Conservation (phyloP, 257 asterid genomes). For the Paulownia fortunei region DNA sequence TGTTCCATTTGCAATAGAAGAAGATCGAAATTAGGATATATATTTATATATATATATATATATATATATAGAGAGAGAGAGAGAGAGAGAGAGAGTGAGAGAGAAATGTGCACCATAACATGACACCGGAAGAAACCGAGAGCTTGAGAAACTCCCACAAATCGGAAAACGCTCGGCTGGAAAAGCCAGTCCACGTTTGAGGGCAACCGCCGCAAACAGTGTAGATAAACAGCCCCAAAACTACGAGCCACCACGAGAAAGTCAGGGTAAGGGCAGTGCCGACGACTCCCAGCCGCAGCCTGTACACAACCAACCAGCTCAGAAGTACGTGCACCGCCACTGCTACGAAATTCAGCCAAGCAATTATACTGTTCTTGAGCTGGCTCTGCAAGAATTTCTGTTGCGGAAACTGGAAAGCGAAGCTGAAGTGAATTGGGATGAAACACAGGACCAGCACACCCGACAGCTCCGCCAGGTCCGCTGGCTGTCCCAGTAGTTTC, state of each 20-base stretch:
- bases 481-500: conserved; percentile 58
- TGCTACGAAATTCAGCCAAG: conserved; percentile 50
- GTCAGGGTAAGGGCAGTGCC: conserved; percentile 55
- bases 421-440: conserved; percentile 67
- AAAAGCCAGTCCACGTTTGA: conserved; percentile 66
- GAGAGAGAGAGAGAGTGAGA: not conserved
- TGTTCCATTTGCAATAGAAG: not conserved
- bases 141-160: conserved; percentile 70
- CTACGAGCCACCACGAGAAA: conserved; percentile 58
- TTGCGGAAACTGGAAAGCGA: conserved; percentile 63
- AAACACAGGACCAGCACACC: conserved; percentile 51
- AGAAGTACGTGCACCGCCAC: conserved; percentile 39
- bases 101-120: conserved; percentile 55
- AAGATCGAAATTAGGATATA: not conserved
- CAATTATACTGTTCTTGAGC: conserved; percentile 58
- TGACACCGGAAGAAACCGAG: conserved; percentile 72
- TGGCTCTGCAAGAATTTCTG: conserved; percentile 74
- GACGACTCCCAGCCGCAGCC: conserved; percentile 49
- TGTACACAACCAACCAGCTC: conserved; percentile 55
- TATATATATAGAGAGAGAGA: no score
- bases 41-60: no score
- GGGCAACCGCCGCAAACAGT: conserved; percentile 64
- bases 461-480: conserved; percentile 59
- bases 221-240: conserved; percentile 49
- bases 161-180: conserved; percentile 62